Conservation (phyloP, 768 basidiomycete genomes). For the Filobasidium floriforme region DNA sequence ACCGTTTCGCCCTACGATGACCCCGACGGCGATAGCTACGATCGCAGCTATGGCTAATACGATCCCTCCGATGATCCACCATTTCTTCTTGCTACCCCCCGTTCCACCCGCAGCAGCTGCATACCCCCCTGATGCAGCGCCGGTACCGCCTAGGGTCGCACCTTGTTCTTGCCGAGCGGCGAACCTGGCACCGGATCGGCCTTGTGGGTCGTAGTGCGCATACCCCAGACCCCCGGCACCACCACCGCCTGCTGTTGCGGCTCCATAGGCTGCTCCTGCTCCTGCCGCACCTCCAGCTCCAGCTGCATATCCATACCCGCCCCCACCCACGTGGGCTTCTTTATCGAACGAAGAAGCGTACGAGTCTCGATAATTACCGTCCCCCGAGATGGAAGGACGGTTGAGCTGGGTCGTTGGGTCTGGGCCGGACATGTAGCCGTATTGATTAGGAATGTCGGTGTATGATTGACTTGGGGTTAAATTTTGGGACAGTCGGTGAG, state of each 20-base stretch:
- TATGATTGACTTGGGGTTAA: conserved; percentile 24
- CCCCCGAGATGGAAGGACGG: background rate
- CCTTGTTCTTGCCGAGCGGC: background rate
- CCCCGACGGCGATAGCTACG: conserved; percentile 55
- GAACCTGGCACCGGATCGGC: conserved; percentile 6
- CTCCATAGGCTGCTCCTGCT: too few species aligned
- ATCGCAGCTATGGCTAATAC: conserved; percentile 53
- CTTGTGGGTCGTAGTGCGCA: conserved; percentile 14
- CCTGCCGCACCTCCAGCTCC: background rate
- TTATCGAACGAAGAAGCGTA: background rate
- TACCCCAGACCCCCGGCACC: background rate
- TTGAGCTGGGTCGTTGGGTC: conserved; percentile 4
- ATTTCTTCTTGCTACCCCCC: conserved; percentile 21
- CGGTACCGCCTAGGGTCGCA: background rate
- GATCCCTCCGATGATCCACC: conserved; percentile 47
- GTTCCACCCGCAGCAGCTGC: background rate
- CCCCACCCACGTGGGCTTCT: background rate
- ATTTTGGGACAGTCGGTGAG: conserved; percentile 22
- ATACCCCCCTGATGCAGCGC: conserved; percentile 9
- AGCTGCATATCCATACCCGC: background rate
- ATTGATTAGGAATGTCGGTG: conserved; percentile 5
- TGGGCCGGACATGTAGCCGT: background rate
- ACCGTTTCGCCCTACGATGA: conserved; percentile 53
- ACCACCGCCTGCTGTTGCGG: too few species aligned
- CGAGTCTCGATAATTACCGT: background rate